These are phyloP conservation scores for Russula compacta DNA, from an alignment of 768 basidiomycete genomes.

Conservation along the genomic window DNA sequence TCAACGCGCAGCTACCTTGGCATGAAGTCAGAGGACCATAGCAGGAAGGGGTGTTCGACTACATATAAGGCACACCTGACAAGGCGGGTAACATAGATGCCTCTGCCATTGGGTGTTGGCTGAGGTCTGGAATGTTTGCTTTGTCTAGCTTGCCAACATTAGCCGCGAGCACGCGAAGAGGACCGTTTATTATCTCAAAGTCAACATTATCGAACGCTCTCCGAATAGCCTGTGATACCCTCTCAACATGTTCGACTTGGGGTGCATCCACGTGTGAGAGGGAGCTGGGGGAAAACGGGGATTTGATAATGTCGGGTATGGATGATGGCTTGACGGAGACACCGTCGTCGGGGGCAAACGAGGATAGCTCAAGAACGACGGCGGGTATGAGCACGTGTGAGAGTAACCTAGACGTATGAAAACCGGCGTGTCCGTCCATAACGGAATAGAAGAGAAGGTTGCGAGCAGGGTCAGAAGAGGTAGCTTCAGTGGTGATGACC, in stretches of 20 bases:
- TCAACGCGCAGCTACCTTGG: conserved; percentile 83
- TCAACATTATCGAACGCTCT: conserved; percentile 79
- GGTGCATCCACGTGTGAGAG: conserved; percentile 23
- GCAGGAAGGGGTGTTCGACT: not conserved
- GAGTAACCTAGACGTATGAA: conserved; percentile 74
- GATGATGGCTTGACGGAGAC: conserved; percentile 22
- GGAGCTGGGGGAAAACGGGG: conserved; percentile 27
- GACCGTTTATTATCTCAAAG: conserved; percentile 69
- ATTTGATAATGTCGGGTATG: conserved; percentile 32
- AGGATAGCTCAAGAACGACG: conserved; percentile 65
- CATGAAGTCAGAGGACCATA: conserved; percentile 14
- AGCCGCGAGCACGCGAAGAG: conserved; percentile 59
- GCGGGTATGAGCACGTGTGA: conserved; percentile 78
- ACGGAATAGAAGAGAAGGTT: conserved; percentile 81
- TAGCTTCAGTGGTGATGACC: conserved; percentile 52
- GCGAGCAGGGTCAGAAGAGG: conserved; percentile 51
- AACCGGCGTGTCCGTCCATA: conserved; percentile 87
- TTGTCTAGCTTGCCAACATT: conserved; percentile 43
- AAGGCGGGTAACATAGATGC: conserved; percentile 76
- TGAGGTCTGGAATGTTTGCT: conserved; percentile 52
- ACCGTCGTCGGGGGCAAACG: conserved; percentile 36
- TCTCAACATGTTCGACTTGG: conserved; percentile 39
- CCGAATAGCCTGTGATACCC: conserved; percentile 59
- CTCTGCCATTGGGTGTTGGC: conserved; percentile 59
- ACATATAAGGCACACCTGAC: conserved; percentile 44